A percentile compares a stretch with the other conserved stretches of the same genome.
Evolutionary conservation across 192 early-diverging fungal genomes (phyloP).

Genomic region (Coemansia sp.): DNA sequence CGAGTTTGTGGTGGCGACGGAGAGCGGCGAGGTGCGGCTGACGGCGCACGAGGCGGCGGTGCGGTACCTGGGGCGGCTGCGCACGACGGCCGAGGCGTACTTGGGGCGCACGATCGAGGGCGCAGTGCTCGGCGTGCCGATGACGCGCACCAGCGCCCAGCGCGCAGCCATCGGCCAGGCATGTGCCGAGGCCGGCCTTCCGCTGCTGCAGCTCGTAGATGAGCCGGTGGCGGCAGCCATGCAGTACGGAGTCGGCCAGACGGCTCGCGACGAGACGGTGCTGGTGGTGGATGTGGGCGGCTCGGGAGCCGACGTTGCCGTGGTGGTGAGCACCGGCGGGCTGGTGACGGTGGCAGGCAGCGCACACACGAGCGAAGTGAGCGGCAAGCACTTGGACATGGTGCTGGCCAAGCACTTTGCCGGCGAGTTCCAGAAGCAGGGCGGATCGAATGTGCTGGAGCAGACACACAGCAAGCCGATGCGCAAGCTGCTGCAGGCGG

Average conservation of each 20-base stretch:
- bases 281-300: slow-evolving; percentile 89
- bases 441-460: slow-evolving; percentile 69
- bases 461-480: slow-evolving; percentile 70
- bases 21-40: slow-evolving; percentile 60
- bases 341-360: slow-evolving; percentile 78
- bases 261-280: slow-evolving; percentile 69
- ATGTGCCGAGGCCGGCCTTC: slow-evolving; percentile 76
- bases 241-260: slow-evolving; percentile 71
- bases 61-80: slow-evolving; percentile 78
- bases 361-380: slow-evolving; percentile 74
- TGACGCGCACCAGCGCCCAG: slow-evolving; percentile 78
- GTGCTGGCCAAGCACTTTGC: slow-evolving; percentile 77
- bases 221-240: slow-evolving; percentile 91
- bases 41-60: slow-evolving; percentile 73
- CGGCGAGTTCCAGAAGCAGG: slow-evolving; percentile 86
- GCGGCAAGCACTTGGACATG: slow-evolving; percentile 85
- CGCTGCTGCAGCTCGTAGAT: slow-evolving; percentile 74
- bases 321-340: slow-evolving; percentile 78
- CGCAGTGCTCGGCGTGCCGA: slow-evolving; percentile 82
- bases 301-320: slow-evolving; percentile 77
- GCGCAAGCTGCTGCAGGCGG: slow-evolving; percentile 79
- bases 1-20: slow-evolving; percentile 65
- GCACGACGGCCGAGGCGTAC: slow-evolving; percentile 88
- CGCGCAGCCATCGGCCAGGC: slow-evolving; percentile 64
- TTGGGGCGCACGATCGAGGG: slow-evolving; percentile 76